Conservation (phyloP, 1,284 basidiomycete species). For the Chondrostereum purpureum region DNA sequence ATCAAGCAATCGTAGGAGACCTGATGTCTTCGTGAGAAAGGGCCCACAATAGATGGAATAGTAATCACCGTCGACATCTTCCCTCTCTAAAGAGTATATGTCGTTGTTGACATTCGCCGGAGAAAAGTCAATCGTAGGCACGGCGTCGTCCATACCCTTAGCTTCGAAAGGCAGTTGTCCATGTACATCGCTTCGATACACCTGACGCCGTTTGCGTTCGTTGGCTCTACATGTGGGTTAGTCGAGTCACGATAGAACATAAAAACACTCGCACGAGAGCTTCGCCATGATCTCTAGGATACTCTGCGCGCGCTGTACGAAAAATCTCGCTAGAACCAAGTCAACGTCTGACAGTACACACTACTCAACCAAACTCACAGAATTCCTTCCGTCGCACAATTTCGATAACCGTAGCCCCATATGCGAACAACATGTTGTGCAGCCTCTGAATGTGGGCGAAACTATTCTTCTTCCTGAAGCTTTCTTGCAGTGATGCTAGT, state of each 20-base stretch:
- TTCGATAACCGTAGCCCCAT: conserved; percentile 89
- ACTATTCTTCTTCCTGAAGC: conserved; percentile 60
- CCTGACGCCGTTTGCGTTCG: conserved; percentile 72
- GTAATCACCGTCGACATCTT: conserved; percentile 69
- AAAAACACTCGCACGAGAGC: conserved; percentile 52
- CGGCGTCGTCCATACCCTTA: conserved; percentile 67
- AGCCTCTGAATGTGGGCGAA: conserved; percentile 88
- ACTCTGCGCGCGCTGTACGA: conserved; percentile 71
- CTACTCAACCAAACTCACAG: conserved; percentile 36
- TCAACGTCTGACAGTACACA: neutral
- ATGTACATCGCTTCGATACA: conserved; percentile 73
- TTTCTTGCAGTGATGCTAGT: conserved; percentile 59
- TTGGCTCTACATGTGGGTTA: conserved; percentile 38
- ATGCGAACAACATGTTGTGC: conserved; percentile 88
- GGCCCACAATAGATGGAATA: neutral
- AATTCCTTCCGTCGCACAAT: conserved; percentile 88
- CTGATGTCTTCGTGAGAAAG: conserved; percentile 27
- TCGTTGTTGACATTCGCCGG: conserved; percentile 48
- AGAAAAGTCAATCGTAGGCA: conserved; percentile 73
- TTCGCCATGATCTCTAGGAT: conserved; percentile 81
- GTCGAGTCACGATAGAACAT: conserved; percentile 1
- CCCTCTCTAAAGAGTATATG: conserved; percentile 59
- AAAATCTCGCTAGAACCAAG: conserved; percentile 52
- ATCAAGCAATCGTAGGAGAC: conserved; percentile 53
- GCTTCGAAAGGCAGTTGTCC: conserved; percentile 78